phyloP scores from a whole-genome alignment of 2,329 filamentous ascomycete species.

The Apiospora aurea region DNA sequence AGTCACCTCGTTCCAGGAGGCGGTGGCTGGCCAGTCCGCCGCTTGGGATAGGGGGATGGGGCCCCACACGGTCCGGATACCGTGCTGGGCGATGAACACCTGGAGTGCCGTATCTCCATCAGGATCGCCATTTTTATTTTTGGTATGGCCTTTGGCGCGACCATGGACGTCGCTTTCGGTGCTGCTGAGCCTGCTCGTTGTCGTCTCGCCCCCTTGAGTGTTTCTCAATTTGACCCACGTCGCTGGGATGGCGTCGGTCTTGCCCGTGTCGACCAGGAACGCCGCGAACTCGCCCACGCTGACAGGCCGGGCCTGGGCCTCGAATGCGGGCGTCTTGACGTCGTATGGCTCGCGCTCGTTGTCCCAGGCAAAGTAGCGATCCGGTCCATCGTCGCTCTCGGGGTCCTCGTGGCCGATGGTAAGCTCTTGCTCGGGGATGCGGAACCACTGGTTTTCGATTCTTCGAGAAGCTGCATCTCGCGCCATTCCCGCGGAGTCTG shows the following conservation, averaged over 20 bases:
- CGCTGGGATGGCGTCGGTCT: neutral
- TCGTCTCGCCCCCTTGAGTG: neutral
- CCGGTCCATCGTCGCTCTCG: neutral
- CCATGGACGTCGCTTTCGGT: too few species aligned
- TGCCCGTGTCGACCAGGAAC: neutral
- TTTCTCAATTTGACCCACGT: neutral
- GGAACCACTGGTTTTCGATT: neutral
- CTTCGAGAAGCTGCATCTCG: neutral
- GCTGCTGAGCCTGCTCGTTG: too few species aligned
- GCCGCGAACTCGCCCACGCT: neutral
- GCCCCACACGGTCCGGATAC: neutral
- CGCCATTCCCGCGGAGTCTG: neutral
- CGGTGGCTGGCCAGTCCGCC: neutral
- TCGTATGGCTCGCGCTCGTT: neutral
- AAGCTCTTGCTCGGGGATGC: neutral
- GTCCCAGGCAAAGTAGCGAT: neutral
- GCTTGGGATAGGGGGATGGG: neutral
- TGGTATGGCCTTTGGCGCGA: too few species aligned
- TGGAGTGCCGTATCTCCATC: neutral
- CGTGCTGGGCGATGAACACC: neutral
- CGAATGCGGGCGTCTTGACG: neutral
- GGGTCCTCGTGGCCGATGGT: neutral
- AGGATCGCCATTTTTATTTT: too few species aligned
- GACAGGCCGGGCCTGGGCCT: neutral
- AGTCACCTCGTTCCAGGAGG: neutral